These are phyloP conservation scores for Candida boleticola DNA, from an alignment of 805 yeast species.

Conservation along the genomic window DNA sequence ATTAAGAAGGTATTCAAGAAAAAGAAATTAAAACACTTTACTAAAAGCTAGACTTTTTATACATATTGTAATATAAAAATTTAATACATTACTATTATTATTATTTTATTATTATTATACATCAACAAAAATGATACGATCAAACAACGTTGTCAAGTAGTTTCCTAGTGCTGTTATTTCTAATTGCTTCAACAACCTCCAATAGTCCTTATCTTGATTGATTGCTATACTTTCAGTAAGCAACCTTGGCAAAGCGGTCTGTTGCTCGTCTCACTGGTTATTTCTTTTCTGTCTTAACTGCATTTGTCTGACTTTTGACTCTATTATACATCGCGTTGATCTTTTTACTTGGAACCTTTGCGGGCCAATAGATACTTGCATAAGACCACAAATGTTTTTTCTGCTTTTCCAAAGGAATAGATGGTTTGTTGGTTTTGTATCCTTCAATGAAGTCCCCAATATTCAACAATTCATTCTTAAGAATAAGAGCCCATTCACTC, in stretches of 20 bases:
- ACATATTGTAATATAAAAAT: no score
- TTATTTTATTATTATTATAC: background rate
- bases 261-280: background rate
- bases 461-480: constrained; percentile 63
- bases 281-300: background rate
- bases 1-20: background rate
- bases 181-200: no score
- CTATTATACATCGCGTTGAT: constrained; percentile 75
- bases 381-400: constrained; percentile 79
- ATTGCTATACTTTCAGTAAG: background rate
- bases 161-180: no score
- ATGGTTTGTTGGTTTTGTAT: constrained; percentile 5
- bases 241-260: no score
- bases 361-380: constrained; percentile 86
- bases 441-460: constrained; percentile 71
- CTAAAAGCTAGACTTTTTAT: no score
- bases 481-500: constrained; percentile 70
- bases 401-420: constrained; percentile 25
- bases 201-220: no score
- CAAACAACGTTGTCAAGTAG: no score
- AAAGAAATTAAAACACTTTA: background rate
- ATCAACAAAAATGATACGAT: no score
- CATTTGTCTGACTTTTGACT: constrained; percentile 28
- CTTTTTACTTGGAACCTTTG: constrained; percentile 69
- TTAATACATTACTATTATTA: background rate